These are phyloP conservation scores for Durotheca rogersii DNA, from an alignment of 495 filamentous ascomycete genomes.

Conservation along the genomic window DNA sequence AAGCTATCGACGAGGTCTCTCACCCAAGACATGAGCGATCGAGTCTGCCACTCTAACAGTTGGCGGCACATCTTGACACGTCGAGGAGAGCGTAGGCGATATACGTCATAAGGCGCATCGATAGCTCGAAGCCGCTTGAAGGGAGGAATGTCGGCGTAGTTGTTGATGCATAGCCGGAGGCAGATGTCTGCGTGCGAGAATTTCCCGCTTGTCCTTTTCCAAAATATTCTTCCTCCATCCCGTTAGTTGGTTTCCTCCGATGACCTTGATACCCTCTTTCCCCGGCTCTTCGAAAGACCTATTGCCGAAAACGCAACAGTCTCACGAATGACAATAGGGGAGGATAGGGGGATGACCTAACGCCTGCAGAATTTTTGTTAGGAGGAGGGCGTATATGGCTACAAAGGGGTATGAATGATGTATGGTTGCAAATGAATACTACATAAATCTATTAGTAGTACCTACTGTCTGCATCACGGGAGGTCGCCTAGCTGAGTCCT, in stretches of 20 bases:
- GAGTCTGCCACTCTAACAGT: too few species aligned
- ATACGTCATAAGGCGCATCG: too few species aligned
- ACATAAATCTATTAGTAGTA: slow-evolving; percentile 22
- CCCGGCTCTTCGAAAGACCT: slow-evolving; percentile 1
- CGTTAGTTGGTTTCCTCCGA: slow-evolving; percentile 6
- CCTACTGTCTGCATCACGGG: slow-evolving; percentile 7
- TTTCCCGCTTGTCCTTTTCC: slow-evolving; percentile 1
- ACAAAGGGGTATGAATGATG: slow-evolving; percentile 12
- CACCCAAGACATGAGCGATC: neutral
- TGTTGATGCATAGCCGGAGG: slow-evolving; percentile 27
- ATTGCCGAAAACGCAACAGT: too few species aligned
- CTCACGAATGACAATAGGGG: slow-evolving; percentile 10
- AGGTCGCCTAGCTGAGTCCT: neutral
- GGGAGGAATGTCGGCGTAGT: neutral
- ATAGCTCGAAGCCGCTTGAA: slow-evolving; percentile 8
- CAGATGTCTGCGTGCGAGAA: slow-evolving; percentile 4
- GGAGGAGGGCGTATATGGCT: neutral
- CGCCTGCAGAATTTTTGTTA: slow-evolving; percentile 3
- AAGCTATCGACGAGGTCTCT: neutral
- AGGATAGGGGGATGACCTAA: neutral
- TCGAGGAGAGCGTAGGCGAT: too few species aligned
- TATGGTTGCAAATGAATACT: slow-evolving; percentile 11
- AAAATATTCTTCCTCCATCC: neutral
- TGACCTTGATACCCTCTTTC: slow-evolving; percentile 20
- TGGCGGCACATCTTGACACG: too few species aligned